Conservation (phyloP, 768 basidiomycete genomes). For the Agaricus blazei region DNA sequence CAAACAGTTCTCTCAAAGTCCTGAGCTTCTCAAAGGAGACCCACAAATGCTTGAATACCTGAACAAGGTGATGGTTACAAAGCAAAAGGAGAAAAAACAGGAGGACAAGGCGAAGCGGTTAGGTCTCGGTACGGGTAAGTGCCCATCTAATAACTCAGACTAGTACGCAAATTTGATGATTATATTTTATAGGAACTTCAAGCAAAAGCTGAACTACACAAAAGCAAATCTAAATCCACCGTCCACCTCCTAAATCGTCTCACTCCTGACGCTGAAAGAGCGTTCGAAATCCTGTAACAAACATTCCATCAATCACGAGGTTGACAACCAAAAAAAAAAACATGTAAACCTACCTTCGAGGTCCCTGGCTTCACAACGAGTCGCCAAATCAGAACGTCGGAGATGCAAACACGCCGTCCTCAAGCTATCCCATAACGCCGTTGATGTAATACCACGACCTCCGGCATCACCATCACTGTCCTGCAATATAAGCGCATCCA, state of each 20-base stretch:
- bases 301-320: not conserved
- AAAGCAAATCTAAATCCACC: not conserved
- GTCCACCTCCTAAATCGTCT: not conserved
- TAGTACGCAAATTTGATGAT: not conserved
- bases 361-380: slow-evolving; percentile 67
- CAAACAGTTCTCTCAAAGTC: slow-evolving; percentile 41
- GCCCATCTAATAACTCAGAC: not conserved
- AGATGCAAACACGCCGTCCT: slow-evolving; percentile 80
- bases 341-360: slow-evolving; percentile 42
- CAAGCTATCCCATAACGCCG: slow-evolving; percentile 84
- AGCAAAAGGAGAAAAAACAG: slow-evolving; percentile 17
- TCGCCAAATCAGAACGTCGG: slow-evolving; percentile 71
- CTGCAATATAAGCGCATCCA: slow-evolving; percentile 87
- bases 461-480: slow-evolving; percentile 64
- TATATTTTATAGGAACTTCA: slow-evolving; percentile 3
- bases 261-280: not conserved
- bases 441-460: slow-evolving; percentile 67
- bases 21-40: slow-evolving; percentile 22
- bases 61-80: slow-evolving; percentile 15
- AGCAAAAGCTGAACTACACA: not conserved
- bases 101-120: slow-evolving; percentile 15
- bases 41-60: slow-evolving; percentile 23
- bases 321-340: not conserved
- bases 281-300: not conserved
- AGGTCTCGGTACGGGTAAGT: slow-evolving; percentile 12